Percentiles rank a stretch among this genome's conserved stretches.
Conservation (phyloP, 768 basidiomycete genomes). For the Tremella fuciformis region DNA sequence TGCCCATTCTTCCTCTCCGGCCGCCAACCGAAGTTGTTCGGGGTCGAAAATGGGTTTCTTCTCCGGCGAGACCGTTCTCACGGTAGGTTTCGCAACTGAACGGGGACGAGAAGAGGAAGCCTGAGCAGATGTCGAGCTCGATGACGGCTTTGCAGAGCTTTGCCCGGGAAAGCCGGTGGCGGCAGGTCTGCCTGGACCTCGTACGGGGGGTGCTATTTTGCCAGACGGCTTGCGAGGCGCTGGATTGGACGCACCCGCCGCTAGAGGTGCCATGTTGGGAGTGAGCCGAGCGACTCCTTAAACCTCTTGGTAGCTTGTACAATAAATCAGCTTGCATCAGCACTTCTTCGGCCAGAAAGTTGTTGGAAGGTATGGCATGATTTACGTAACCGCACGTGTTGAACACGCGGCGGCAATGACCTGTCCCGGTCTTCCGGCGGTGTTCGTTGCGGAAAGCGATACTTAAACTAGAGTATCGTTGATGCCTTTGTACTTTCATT, state of each 20-base stretch:
- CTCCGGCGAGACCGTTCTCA: slow-evolving; percentile 14
- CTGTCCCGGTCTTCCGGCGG: too few relatives aligned
- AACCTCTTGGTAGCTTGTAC: too few relatives aligned
- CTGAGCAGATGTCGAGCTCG: background rate
- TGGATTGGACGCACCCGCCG: background rate
- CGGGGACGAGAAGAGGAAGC: background rate
- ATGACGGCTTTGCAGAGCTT: background rate
- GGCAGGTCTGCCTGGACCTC: background rate
- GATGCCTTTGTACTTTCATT: too few relatives aligned
- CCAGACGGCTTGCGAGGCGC: slow-evolving; percentile 7
- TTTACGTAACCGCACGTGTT: slow-evolving; percentile 1
- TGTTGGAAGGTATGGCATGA: background rate
- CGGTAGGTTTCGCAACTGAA: slow-evolving; percentile 25
- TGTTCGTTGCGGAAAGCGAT: too few relatives aligned
- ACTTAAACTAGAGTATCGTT: too few relatives aligned
- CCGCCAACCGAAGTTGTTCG: background rate
- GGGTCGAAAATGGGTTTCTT: background rate
- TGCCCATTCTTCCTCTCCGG: slow-evolving; percentile 51
- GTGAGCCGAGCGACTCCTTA: too few relatives aligned
- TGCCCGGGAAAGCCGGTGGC: slow-evolving; percentile 1
- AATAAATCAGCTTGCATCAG: background rate
- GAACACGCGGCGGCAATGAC: background rate
- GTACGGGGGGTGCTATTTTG: background rate
- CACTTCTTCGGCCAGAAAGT: background rate
- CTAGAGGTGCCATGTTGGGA: background rate